Evolutionary conservation across 208 protist genomes (phyloP), one percentile per base, ranked within the genome.

Genomic region (Trypanosoma rangeli): DNA sequence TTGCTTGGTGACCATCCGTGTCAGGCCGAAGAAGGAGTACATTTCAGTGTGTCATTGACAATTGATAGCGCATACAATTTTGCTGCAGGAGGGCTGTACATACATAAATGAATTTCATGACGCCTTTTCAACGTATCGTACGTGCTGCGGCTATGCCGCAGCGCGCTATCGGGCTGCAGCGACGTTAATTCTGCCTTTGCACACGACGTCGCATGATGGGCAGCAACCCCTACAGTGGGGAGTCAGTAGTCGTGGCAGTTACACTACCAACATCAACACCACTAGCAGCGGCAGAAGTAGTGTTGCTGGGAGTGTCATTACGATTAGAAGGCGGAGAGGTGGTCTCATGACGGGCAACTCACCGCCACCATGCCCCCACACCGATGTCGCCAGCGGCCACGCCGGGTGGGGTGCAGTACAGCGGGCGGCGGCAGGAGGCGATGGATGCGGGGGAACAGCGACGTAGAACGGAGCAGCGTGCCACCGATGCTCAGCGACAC

Each of bases 331-430:
- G 28, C 15, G 54, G 9, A 18, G 54, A 58, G 29, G 29, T 28
- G 29, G 22, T 26, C 13, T 10, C 44, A 59, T 82, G 56, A 78
- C 76, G 49, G 20, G 59, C 1, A 58, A 42, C 5, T 57, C 65
- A 13, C 81, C 85, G 22, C 78, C 86, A 15, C 64, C 75, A 24
- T 79, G 86, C 0, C 72, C 82, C 1, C 64, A n/a, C 66, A 28
- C 64, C 70, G 76, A 90, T 86, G 0, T 92, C 82, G 0, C 90
- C 87, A 0, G 90, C 70, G 8, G 87, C 85, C 9, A 91, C 86
- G 4, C 74, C 87, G 12, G 90, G 87, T 16, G 90, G 87, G 37
- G 90, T 95, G 74, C 71, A 93, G 79, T 93, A 92, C 80, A 80
- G 71, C n/a, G 66, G 74, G 20, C 53, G 64, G 33, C 72, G 80